phyloP scores from a whole-genome alignment of 2,329 filamentous ascomycete species.

The Neonectria hederae region DNA sequence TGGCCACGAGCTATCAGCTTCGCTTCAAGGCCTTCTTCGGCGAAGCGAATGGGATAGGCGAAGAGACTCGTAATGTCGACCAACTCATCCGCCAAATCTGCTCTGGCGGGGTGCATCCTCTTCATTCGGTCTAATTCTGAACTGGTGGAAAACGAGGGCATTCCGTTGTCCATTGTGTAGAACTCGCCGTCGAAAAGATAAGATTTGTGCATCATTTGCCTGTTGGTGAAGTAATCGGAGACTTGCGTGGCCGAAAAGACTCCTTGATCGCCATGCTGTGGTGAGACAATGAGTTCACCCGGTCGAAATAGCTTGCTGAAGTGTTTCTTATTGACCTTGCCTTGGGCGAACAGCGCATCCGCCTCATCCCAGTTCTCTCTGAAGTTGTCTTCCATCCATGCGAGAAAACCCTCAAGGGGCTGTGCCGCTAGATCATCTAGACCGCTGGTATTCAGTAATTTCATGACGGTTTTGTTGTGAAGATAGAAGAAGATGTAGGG shows the following conservation, averaged over 20 bases:
- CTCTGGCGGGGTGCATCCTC: no score
- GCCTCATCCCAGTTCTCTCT: constrained; percentile 18
- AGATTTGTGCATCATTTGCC: not conserved
- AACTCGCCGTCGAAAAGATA: not conserved
- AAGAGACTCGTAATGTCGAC: not conserved
- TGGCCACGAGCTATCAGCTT: constrained; percentile 11
- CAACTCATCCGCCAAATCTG: not conserved
- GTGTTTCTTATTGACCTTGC: not conserved
- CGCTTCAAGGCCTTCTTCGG: not conserved
- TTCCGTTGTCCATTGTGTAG: not conserved
- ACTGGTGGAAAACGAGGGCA: no score
- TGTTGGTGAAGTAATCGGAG: not conserved
- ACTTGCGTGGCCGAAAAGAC: not conserved
- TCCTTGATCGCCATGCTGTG: no score
- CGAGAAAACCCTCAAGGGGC: not conserved
- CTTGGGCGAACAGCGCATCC: constrained; percentile 12
- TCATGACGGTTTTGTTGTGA: not conserved
- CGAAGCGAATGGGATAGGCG: constrained; percentile 9
- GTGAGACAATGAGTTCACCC: not conserved
- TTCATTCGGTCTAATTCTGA: no score
- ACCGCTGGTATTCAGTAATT: not conserved
- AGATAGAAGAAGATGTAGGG: constrained; percentile 16
- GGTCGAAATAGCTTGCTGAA: constrained; percentile 3
- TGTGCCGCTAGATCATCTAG: not conserved
- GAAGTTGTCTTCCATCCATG: constrained; percentile 19